Percentiles rank a stretch among this genome's conserved stretches.
Conservation (phyloP, 2,329 filamentous ascomycete species). For the Orbilia oligospora region DNA sequence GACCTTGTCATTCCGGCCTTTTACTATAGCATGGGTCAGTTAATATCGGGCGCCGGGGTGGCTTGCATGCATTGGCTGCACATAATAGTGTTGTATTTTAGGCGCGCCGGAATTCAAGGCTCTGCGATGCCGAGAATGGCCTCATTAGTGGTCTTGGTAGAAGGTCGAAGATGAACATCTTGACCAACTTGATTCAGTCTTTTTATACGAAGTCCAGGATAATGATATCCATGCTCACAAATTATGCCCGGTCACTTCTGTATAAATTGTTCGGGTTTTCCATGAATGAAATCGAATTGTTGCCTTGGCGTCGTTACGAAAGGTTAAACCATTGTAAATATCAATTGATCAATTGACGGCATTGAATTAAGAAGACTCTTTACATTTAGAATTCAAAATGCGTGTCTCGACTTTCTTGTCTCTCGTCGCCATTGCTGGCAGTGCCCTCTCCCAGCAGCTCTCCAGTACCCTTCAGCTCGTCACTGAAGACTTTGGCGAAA, state of each 20-base stretch:
- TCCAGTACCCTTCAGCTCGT: constrained; percentile 41
- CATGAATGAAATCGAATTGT: not conserved
- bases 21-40: constrained; percentile 3
- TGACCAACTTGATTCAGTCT: constrained; percentile 6
- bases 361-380: not conserved
- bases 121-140: constrained; percentile 44
- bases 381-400: constrained; percentile 11
- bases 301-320: not conserved
- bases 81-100: constrained; percentile 50
- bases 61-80: constrained; percentile 25
- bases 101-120: constrained; percentile 52
- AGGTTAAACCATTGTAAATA: too few species aligned
- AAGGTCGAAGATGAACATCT: constrained; percentile 15
- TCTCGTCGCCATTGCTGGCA: constrained; percentile 18
- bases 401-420: constrained; percentile 40
- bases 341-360: too few species aligned
- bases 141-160: constrained; percentile 29
- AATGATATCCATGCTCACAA: not conserved
- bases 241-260: not conserved
- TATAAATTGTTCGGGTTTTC: not conserved
- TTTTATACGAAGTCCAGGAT: constrained; percentile 10
- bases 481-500: constrained; percentile 49
- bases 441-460: constrained; percentile 45
- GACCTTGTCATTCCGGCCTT: constrained; percentile 36
- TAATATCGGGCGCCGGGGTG: constrained; percentile 12